These are phyloP conservation scores for Coniochaeta hoffmannii DNA, from an alignment of 2,329 filamentous ascomycete genomes.

Conservation along the genomic window DNA sequence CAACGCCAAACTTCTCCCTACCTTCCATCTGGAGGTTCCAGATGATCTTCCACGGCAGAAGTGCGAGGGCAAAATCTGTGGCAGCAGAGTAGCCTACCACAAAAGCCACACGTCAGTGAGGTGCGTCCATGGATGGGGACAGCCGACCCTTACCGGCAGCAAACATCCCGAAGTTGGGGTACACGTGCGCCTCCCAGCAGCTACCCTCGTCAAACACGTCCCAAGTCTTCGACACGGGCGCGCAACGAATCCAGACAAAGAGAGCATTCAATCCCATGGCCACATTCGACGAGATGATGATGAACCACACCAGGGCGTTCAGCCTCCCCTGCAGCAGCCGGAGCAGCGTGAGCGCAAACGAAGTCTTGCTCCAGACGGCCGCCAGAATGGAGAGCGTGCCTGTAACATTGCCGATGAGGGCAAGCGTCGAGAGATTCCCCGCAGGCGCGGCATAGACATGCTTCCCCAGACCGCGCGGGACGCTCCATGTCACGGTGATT, in stretches of 20 bases:
- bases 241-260: constrained; percentile 10
- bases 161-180: constrained; percentile 8
- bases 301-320: constrained; percentile 21
- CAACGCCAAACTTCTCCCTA: constrained; percentile 22
- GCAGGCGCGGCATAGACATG: constrained; percentile 11
- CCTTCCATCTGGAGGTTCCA: constrained; percentile 21
- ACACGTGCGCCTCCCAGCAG: constrained; percentile 8
- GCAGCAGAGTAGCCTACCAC: constrained; percentile 15
- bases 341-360: constrained; percentile 27
- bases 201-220: constrained; percentile 6
- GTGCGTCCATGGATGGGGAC: neutral
- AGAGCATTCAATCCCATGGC: constrained; percentile 9
- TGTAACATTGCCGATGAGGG: constrained; percentile 15
- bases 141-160: constrained; percentile 6
- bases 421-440: constrained; percentile 10
- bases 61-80: constrained; percentile 20
- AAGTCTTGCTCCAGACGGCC: constrained; percentile 29
- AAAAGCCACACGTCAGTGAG: neutral
- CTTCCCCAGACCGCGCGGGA: constrained; percentile 12
- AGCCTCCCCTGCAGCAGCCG: constrained; percentile 20
- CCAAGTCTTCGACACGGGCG: constrained; percentile 5
- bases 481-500: constrained; percentile 10
- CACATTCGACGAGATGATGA: constrained; percentile 21
- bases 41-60: constrained; percentile 22
- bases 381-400: constrained; percentile 22